Conservation (phyloP, 805 yeast species). For the Saccharomycopsis schoenii region DNA sequence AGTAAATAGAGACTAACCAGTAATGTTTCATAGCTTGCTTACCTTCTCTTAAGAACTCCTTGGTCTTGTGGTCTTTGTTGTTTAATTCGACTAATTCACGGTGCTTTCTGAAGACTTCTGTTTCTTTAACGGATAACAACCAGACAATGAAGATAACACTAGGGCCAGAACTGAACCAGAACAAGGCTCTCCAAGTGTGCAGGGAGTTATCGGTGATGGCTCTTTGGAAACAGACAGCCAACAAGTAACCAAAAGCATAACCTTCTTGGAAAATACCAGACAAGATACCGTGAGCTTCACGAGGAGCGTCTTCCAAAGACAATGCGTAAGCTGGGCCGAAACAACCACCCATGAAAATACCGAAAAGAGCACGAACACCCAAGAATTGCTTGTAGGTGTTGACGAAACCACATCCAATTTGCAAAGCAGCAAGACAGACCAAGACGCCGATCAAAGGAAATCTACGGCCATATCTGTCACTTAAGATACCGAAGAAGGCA, state of each 20-base stretch:
- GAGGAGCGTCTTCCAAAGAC: constrained; percentile 57
- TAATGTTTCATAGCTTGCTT: constrained; percentile 34
- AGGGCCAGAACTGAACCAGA: constrained; percentile 67
- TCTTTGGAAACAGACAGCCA: constrained; percentile 55
- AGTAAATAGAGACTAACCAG: constrained; percentile 52
- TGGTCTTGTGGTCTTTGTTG: constrained; percentile 17
- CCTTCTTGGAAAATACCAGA: constrained; percentile 51
- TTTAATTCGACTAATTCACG: constrained; percentile 20
- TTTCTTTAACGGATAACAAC: constrained; percentile 53
- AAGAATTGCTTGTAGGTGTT: constrained; percentile 46
- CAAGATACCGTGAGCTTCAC: constrained; percentile 46
- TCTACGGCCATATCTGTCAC: constrained; percentile 54
- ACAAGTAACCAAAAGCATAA: constrained; percentile 57
- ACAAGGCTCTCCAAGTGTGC: constrained; percentile 60
- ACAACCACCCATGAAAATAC: constrained; percentile 48
- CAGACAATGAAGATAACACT: constrained; percentile 49
- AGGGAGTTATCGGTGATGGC: constrained; percentile 45
- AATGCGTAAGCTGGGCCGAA: constrained; percentile 59
- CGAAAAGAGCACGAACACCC: constrained; percentile 55
- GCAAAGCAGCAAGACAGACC: constrained; percentile 38
- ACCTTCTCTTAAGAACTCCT: constrained; percentile 10
- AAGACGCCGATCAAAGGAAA: constrained; percentile 45
- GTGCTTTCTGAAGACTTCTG: constrained; percentile 37
- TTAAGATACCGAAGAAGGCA: constrained; percentile 45
- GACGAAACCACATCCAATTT: constrained; percentile 57